phyloP scores from a whole-genome alignment of 495 filamentous ascomycete species.

The Xeromyces bisporus region DNA sequence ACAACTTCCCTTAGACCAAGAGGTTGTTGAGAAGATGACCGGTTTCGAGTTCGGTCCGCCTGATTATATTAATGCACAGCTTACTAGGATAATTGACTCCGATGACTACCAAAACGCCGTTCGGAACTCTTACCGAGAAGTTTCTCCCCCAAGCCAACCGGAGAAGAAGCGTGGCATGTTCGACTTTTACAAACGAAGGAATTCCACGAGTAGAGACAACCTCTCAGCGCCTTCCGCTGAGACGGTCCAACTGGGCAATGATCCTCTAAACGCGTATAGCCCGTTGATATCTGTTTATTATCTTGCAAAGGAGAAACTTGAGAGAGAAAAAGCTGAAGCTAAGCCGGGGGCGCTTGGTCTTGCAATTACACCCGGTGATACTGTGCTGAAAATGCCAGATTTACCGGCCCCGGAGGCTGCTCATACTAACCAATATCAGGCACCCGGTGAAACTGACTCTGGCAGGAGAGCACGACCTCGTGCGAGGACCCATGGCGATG shows the following conservation, averaged over 20 bases:
- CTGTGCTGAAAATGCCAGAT: slow-evolving; percentile 50
- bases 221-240: slow-evolving; percentile 76
- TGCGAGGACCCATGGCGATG: slow-evolving; percentile 88
- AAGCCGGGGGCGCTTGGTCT: slow-evolving; percentile 43
- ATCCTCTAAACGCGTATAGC: slow-evolving; percentile 87
- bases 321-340: slow-evolving; percentile 54
- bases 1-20: slow-evolving; percentile 64
- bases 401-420: slow-evolving; percentile 71
- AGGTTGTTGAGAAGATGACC: slow-evolving; percentile 82
- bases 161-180: slow-evolving; percentile 87
- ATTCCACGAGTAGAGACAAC: slow-evolving; percentile 79
- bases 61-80: slow-evolving; percentile 62
- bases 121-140: slow-evolving; percentile 47
- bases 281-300: slow-evolving; percentile 91
- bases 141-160: slow-evolving; percentile 42
- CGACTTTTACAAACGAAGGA: slow-evolving; percentile 92
- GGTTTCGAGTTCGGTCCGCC: slow-evolving; percentile 92
- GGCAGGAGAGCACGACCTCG: slow-evolving; percentile 67
- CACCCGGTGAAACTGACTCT: slow-evolving; percentile 63
- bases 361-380: slow-evolving; percentile 39
- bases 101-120: slow-evolving; percentile 83
- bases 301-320: slow-evolving; percentile 84
- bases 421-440: slow-evolving; percentile 80
- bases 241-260: slow-evolving; percentile 61
- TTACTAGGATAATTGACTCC: slow-evolving; percentile 71